phyloP scores from a whole-genome alignment of 2,329 filamentous ascomycete genomes.

The Cytospora chrysosperma region DNA sequence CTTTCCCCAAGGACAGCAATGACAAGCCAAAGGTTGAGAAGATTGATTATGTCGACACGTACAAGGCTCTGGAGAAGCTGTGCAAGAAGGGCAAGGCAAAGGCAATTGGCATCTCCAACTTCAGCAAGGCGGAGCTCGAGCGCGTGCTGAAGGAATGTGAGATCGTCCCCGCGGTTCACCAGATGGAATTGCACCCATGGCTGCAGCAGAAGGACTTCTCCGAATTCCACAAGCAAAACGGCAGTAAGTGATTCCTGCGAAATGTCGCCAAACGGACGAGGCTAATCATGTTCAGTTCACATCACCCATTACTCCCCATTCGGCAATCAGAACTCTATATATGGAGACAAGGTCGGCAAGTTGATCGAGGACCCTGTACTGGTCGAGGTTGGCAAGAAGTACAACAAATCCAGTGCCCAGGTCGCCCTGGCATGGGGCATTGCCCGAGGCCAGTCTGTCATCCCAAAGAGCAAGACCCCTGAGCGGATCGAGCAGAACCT shows the following conservation, averaged over 20 bases:
- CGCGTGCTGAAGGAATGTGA: slow-evolving; percentile 40
- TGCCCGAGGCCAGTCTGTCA: slow-evolving; percentile 1
- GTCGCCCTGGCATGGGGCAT: slow-evolving; percentile 5
- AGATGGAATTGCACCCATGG: slow-evolving; percentile 61
- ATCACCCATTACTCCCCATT: slow-evolving; percentile 18
- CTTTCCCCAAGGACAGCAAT: slow-evolving; percentile 13
- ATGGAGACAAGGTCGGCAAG: slow-evolving; percentile 22
- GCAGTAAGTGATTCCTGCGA: slow-evolving; percentile 47
- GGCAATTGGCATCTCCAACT: slow-evolving; percentile 44
- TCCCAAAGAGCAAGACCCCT: slow-evolving; percentile 15
- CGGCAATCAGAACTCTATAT: not conserved
- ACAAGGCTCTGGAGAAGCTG: slow-evolving; percentile 49
- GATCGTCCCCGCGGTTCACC: slow-evolving; percentile 54
- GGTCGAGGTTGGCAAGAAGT: not conserved
- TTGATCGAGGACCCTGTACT: slow-evolving; percentile 4
- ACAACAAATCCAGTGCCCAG: not conserved
- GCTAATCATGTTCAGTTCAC: slow-evolving; percentile 13
- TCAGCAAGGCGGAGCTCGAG: slow-evolving; percentile 34
- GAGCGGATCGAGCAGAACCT: slow-evolving; percentile 6
- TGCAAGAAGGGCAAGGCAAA: slow-evolving; percentile 47
- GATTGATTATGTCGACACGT: slow-evolving; percentile 40
- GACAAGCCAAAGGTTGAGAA: slow-evolving; percentile 34
- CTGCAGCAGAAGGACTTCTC: slow-evolving; percentile 54
- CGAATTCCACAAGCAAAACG: slow-evolving; percentile 46
- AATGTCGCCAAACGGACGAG: not conserved